Evolutionary conservation across 164 flowering plant genomes (phyloP), one percentile per base, ranked within the genome.

Genomic region (Houttuynia cordata): DNA sequence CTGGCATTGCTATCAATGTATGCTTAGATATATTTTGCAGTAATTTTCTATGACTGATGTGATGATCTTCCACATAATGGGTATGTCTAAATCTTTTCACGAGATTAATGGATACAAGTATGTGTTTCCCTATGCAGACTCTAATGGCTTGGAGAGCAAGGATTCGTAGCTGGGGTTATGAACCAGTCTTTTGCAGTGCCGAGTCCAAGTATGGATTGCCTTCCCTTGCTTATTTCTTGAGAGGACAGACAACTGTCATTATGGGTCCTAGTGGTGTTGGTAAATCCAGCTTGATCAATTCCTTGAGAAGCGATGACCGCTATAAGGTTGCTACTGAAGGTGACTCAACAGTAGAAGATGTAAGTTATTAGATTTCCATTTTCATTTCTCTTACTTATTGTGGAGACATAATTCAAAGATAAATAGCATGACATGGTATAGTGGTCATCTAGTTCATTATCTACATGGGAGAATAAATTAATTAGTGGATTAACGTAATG

Each of bases 191-290:
- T 64, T 90, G 96, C 77, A 94, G 99, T 69, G 91, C 88, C 59
- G 88, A 86, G 59, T 64, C 89, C 34, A 78, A 74, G 57, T 37
- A 41, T 56, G 96, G 93, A 50, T 77, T 91, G 61, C 84, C 79
- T 71, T 59, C 76, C 53, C 84, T 94, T 50, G 77, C 73, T 30
- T 78, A 63, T 63, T 70, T 54, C 54, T 71, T 93, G 77, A 85
- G 76, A 67, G 83, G 80, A 37, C 88, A 85, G 68, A 93, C 95
- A 3, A 78, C 84, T 63, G 97, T 93, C 34, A 79, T 90, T 64
- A 91, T 86, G 57, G 99, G 99, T 67, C 99, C 97, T 23, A 90
- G 99, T 75, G 99, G 99, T 53, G 99, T 93, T 70, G 99, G 97
- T 56, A 93, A 93, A 70, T 93, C 99, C 51, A 93, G 99, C 66